Evolutionary conservation across 2,329 filamentous ascomycete species (phyloP).

Genomic region (Boeremia exigua): DNA sequence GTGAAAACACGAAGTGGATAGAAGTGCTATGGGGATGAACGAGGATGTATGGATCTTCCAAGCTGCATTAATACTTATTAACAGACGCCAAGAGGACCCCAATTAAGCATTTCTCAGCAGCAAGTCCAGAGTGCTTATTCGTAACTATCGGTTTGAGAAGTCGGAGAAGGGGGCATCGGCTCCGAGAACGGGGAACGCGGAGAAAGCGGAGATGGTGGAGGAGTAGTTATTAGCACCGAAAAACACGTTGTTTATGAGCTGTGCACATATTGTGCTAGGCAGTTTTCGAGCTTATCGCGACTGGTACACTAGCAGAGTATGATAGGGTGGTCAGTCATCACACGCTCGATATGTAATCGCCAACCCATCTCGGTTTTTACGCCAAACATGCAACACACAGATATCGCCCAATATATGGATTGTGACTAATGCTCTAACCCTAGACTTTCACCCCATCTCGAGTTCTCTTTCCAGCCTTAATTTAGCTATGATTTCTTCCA

Average conservation of each 20-base stretch:
- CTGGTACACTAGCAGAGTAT: not conserved
- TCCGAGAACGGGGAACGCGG: not conserved
- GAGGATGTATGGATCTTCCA: not conserved
- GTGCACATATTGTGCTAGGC: not conserved
- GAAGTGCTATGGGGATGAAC: not conserved
- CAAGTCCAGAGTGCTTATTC: not conserved
- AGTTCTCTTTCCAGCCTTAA: no score
- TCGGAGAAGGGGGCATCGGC: not conserved
- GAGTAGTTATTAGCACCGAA: not conserved
- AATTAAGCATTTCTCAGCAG: no score
- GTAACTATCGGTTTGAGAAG: not conserved
- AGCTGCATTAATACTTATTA: no score
- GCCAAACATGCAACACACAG: no score
- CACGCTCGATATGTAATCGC: no score
- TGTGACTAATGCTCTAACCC: no score
- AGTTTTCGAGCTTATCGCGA: not conserved
- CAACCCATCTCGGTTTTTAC: no score
- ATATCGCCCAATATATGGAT: no score
- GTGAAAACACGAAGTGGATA: not conserved
- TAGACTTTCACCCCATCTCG: no score
- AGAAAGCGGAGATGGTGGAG: not conserved
- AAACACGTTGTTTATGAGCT: not conserved
- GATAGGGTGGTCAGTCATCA: no score
- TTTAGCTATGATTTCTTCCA: not conserved
- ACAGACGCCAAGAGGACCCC: no score